Percentiles rank a stretch among this genome's conserved stretches.
Evolutionary conservation across 176 grass and related monocot species (phyloP).

Genomic region (Aegilops tauschii): DNA sequence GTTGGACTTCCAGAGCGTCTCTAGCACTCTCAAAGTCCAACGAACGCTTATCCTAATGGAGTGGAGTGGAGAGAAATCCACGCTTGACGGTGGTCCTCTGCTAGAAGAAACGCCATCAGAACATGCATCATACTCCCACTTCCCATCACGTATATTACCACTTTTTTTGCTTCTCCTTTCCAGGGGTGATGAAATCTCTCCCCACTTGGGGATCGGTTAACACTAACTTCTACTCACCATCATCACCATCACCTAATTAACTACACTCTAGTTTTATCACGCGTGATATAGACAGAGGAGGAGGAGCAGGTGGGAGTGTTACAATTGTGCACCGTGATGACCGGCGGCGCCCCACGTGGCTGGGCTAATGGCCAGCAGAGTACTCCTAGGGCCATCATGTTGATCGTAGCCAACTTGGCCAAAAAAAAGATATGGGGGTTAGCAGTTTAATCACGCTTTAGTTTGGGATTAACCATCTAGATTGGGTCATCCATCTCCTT

Average conservation of each 20-base stretch:
- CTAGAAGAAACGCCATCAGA: constrained; percentile 20
- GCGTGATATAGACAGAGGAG: neutral
- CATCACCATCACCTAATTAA: neutral
- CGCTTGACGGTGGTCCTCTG: neutral
- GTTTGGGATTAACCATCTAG: neutral
- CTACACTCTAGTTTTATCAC: neutral
- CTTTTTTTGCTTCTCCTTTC: neutral
- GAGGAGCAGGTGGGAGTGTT: neutral
- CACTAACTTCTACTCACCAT: neutral
- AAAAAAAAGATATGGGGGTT: neutral
- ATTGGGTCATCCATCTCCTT: neutral
- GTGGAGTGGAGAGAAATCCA: neutral
- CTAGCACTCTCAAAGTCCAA: neutral
- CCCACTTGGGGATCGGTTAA: neutral
- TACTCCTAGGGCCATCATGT: too few relatives aligned
- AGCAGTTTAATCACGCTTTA: constrained; percentile 10
- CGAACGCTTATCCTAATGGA: neutral
- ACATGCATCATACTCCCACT: neutral
- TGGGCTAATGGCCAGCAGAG: neutral
- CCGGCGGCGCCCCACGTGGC: neutral
- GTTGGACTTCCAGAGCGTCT: neutral
- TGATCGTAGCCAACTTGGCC: neutral
- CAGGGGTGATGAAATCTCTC: neutral
- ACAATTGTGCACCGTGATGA: neutral
- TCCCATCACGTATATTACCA: too few relatives aligned